Evolutionary conservation across 495 filamentous ascomycete species (phyloP).

Genomic region (Letharia columbiana): DNA sequence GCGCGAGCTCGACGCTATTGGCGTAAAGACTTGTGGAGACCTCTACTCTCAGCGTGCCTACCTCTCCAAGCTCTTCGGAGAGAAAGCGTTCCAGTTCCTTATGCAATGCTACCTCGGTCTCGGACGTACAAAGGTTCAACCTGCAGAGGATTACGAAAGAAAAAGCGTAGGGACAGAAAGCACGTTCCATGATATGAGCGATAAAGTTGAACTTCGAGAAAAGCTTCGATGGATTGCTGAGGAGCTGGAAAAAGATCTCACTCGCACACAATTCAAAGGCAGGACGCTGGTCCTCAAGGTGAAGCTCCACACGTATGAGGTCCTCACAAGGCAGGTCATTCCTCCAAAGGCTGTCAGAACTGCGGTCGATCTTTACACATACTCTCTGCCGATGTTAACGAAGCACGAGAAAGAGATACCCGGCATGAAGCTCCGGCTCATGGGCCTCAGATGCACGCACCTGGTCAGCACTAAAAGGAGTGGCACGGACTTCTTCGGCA

Average conservation of each 20-base stretch:
- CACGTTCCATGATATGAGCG: constrained; percentile 77
- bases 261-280: constrained; percentile 73
- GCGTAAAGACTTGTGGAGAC: constrained; percentile 83
- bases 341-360: constrained; percentile 60
- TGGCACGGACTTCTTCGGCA: constrained; percentile 71
- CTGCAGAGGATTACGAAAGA: constrained; percentile 80
- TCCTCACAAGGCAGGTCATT: constrained; percentile 71
- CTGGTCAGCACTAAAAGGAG: constrained; percentile 76
- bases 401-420: constrained; percentile 84
- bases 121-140: constrained; percentile 79
- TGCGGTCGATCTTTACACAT: constrained; percentile 77
- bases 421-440: constrained; percentile 69
- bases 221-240: constrained; percentile 74
- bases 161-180: constrained; percentile 92
- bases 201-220: constrained; percentile 56
- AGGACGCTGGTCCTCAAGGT: constrained; percentile 85
- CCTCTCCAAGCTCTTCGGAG: constrained; percentile 70
- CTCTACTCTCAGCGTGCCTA: constrained; percentile 69
- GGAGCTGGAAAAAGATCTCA: constrained; percentile 81
- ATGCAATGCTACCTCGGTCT: constrained; percentile 77
- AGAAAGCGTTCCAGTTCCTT: constrained; percentile 84
- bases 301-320: constrained; percentile 90
- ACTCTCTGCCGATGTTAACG: constrained; percentile 69
- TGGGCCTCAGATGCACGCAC: constrained; percentile 83
- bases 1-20: constrained; percentile 79